Evolutionary conservation across 768 basidiomycete species (phyloP).

Genomic region (Steccherinum ochraceum): DNA sequence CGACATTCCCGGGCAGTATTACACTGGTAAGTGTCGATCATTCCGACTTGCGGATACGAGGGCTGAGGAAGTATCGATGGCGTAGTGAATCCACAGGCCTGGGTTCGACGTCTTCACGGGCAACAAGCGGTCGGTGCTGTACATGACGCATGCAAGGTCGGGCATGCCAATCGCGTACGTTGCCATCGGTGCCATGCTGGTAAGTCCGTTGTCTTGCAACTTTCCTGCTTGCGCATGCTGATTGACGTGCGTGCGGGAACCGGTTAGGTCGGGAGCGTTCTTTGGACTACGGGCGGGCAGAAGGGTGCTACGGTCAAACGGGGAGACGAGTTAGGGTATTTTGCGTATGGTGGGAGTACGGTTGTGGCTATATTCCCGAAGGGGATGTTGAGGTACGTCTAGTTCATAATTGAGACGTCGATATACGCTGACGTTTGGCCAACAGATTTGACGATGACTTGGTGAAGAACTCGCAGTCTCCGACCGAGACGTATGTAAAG

Average conservation of each 20-base stretch:
- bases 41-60: not conserved
- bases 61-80: not conserved
- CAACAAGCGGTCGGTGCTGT: constrained; percentile 52
- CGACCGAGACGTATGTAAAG: constrained; percentile 65
- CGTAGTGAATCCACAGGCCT: constrained; percentile 69
- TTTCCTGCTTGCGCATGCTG: not conserved
- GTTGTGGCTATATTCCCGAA: constrained; percentile 54
- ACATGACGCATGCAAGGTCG: constrained; percentile 40
- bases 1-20: constrained; percentile 52
- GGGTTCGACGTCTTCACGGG: constrained; percentile 61
- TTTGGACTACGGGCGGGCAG: constrained; percentile 50
- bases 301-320: constrained; percentile 46
- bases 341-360: constrained; percentile 78
- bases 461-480: constrained; percentile 41
- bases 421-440: too few relatives aligned
- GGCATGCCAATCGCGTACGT: constrained; percentile 56
- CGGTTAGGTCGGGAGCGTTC: constrained; percentile 58
- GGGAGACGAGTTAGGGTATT: constrained; percentile 63
- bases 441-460: constrained; percentile 60
- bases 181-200: constrained; percentile 77
- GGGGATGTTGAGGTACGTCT: constrained; percentile 37
- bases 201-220: constrained; percentile 9
- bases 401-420: not conserved
- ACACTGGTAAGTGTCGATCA: constrained; percentile 38
- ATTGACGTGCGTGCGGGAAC: too few relatives aligned